Conservation (phyloP, 495 filamentous ascomycete species). For the Hyaloscypha finlandica region DNA sequence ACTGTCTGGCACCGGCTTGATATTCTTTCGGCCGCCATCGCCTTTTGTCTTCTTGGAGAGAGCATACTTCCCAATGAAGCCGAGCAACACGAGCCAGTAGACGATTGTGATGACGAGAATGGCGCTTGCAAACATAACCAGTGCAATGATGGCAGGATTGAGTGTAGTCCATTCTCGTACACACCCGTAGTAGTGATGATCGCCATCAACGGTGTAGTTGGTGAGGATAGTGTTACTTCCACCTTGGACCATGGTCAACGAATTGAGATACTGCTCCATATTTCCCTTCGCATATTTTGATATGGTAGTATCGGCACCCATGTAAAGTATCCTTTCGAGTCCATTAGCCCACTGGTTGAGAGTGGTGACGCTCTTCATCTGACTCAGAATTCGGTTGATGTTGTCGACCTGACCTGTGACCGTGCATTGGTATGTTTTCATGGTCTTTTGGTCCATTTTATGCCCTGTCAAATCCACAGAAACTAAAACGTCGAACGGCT, state of each 20-base stretch:
- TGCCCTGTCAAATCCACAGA: not conserved
- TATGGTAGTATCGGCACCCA: not conserved
- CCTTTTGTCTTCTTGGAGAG: not conserved
- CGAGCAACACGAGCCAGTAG: slow-evolving; percentile 7
- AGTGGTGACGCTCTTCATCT: slow-evolving; percentile 1
- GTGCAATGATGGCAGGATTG: not conserved
- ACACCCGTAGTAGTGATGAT: not conserved
- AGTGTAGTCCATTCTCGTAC: not conserved
- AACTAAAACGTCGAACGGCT: slow-evolving; percentile 5
- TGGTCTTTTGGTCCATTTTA: not conserved
- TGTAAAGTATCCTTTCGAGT: not conserved
- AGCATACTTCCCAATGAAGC: not conserved
- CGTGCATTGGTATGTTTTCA: slow-evolving; percentile 9
- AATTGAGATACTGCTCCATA: slow-evolving; percentile 3
- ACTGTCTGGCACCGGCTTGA: slow-evolving; percentile 13
- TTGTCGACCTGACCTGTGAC: not conserved
- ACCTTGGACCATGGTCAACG: slow-evolving; percentile 12
- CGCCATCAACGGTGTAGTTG: not conserved
- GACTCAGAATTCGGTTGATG: not conserved
- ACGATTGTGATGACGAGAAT: slow-evolving; percentile 3
- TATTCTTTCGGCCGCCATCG: not conserved
- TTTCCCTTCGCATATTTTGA: not conserved
- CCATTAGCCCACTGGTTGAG: not conserved
- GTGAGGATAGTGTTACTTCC: not conserved
- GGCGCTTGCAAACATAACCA: not conserved